Conservation (phyloP, 441 rosid genomes). For the Pelargonium australe region DNA sequence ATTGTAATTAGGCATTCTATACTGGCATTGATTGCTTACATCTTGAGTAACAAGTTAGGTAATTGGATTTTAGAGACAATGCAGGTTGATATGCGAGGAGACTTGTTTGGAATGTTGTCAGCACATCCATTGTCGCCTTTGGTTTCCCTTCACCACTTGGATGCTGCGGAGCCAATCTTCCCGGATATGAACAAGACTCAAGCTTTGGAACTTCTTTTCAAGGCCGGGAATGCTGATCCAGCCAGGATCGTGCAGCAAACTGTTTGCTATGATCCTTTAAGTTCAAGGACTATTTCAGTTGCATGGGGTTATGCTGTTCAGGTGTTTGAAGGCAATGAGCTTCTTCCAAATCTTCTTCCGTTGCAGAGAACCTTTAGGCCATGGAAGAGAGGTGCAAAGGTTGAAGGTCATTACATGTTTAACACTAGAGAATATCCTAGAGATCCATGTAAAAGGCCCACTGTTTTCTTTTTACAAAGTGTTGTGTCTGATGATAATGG, state of each 20-base stretch:
- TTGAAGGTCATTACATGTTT: constrained; percentile 51
- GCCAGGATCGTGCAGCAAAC: constrained; percentile 76
- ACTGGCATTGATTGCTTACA: too few relatives aligned
- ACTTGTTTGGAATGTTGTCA: constrained; percentile 68
- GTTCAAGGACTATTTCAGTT: constrained; percentile 56
- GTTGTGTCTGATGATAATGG: constrained; percentile 38
- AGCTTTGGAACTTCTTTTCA: constrained; percentile 49
- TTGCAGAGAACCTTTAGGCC: constrained; percentile 60
- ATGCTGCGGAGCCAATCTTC: constrained; percentile 72
- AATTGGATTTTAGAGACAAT: too few relatives aligned
- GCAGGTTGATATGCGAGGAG: constrained; percentile 80
- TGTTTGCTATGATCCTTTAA: constrained; percentile 62
- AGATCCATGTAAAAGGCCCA: constrained; percentile 60
- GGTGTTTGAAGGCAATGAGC: constrained; percentile 64
- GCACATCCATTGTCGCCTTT: constrained; percentile 76
- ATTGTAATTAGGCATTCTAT: neutral
- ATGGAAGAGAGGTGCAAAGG: constrained; percentile 64
- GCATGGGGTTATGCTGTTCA: constrained; percentile 89
- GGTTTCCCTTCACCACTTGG: constrained; percentile 87
- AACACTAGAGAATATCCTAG: constrained; percentile 64
- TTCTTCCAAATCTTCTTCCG: constrained; percentile 70
- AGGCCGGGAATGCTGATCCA: constrained; percentile 56
- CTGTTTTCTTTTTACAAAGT: constrained; percentile 52
- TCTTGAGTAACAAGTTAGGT: too few relatives aligned
- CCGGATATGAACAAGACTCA: constrained; percentile 49